Conservation (phyloP, 108 stramenopile species). For the Nitzschia sp. region DNA sequence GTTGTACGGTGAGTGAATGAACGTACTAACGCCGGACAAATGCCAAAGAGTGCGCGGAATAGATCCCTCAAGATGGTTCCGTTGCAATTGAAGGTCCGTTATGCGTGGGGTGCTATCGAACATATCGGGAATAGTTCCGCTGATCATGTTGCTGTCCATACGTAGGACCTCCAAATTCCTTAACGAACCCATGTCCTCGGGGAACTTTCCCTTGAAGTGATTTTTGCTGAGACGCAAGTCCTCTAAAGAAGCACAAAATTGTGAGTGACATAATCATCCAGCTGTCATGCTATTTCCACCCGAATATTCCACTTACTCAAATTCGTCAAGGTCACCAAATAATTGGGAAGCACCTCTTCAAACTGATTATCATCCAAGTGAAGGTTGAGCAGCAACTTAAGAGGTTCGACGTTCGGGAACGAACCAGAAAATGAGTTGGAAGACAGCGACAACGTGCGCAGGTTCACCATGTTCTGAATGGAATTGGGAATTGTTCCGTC, state of each 20-base stretch:
- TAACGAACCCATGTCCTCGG: background rate
- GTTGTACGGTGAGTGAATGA: background rate
- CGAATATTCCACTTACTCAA: constrained; percentile 13
- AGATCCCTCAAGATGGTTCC: constrained; percentile 39
- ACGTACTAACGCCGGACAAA: constrained; percentile 26
- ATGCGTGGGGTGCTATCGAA: constrained; percentile 22
- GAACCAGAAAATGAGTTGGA: constrained; percentile 16
- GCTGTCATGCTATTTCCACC: too few relatives aligned
- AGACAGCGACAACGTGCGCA: constrained; percentile 8
- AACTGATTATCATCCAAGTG: constrained; percentile 17
- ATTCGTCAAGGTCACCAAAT: background rate
- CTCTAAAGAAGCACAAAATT: constrained; percentile 3
- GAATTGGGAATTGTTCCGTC: constrained; percentile 12
- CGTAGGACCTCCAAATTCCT: constrained; percentile 15
- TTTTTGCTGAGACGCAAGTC: constrained; percentile 19
- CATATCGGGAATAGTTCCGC: constrained; percentile 26
- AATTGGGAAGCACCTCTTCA: background rate
- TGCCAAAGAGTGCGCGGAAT: constrained; percentile 47
- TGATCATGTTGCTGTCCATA: constrained; percentile 24
- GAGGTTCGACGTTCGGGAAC: constrained; percentile 7
- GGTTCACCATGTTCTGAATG: constrained; percentile 3
- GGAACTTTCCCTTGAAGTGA: constrained; percentile 5
- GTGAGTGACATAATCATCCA: too few relatives aligned
- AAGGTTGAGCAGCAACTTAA: background rate
- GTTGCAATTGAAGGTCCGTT: constrained; percentile 21